These are phyloP conservation scores for Ceratocystis papillata DNA, from an alignment of 2,329 filamentous ascomycete genomes.

Conservation along the genomic window DNA sequence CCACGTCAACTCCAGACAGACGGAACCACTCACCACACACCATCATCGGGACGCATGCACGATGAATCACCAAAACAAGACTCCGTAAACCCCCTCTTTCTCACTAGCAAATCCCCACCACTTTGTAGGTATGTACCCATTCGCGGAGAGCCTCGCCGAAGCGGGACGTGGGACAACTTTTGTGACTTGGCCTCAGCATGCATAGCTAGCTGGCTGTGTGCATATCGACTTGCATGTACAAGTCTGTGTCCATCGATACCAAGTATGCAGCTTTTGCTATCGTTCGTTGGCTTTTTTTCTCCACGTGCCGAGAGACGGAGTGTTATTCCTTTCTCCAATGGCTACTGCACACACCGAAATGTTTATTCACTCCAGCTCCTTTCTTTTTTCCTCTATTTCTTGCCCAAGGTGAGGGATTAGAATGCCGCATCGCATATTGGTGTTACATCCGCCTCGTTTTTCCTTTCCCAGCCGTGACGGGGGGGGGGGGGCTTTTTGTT, in stretches of 20 bases:
- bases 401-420: neutral
- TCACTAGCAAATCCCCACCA: too few relatives aligned
- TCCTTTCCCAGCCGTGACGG: neutral
- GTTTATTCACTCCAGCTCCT: neutral
- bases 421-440: neutral
- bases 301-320: too few relatives aligned
- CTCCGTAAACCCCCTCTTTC: neutral
- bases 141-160: neutral
- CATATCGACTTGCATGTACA: neutral
- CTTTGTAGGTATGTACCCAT: too few relatives aligned
- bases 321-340: too few relatives aligned
- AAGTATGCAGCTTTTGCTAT: neutral
- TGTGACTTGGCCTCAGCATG: neutral
- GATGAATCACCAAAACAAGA: neutral
- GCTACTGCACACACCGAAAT: neutral
- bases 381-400: neutral
- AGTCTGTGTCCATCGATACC: neutral
- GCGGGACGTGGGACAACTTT: neutral
- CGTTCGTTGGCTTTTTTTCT: too few relatives aligned
- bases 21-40: too few relatives aligned
- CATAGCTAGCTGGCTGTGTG: neutral
- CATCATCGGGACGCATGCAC: too few relatives aligned
- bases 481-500: neutral
- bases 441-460: conserved; percentile 14
- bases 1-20: too few relatives aligned